Conservation (phyloP, 2,329 filamentous ascomycete genomes). For the Nemania serpens region DNA sequence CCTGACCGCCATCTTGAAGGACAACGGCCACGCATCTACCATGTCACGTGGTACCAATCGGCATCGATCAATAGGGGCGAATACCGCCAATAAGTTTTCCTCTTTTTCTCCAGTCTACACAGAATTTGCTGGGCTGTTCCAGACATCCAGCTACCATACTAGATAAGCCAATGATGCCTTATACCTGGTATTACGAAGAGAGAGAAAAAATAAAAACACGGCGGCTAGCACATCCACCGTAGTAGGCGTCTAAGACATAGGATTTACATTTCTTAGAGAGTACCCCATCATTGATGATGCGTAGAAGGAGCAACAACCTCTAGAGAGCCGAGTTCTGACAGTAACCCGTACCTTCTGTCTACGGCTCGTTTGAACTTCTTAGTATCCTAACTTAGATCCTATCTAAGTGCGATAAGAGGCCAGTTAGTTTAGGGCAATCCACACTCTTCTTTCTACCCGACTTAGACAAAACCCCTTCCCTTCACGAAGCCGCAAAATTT, state of each 20-base stretch:
- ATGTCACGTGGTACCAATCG: constrained; percentile 17
- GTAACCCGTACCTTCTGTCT: neutral
- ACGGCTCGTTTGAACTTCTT: neutral
- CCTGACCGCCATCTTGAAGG: constrained; percentile 17
- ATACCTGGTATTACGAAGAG: neutral
- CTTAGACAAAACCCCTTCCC: neutral
- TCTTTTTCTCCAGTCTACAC: neutral
- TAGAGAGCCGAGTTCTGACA: no score
- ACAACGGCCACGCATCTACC: constrained; percentile 11
- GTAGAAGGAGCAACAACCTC: no score
- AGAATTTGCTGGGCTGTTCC: neutral
- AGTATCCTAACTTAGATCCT: neutral
- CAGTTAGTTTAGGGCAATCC: constrained; percentile 16
- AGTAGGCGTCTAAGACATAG: no score
- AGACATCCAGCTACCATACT: neutral
- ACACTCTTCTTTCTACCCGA: constrained; percentile 5
- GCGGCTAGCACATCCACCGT: neutral
- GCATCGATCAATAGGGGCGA: constrained; percentile 6
- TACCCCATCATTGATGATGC: no score
- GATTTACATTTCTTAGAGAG: neutral
- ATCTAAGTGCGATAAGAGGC: neutral
- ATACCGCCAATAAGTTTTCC: no score
- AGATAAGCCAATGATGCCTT: neutral
- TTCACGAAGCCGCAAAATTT: constrained; percentile 3
- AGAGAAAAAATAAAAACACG: neutral